A percentile compares a stretch with the other conserved stretches of the same genome.
Evolutionary conservation across 805 yeast genomes (phyloP).

Genomic region (Ogataea wickerhamii): DNA sequence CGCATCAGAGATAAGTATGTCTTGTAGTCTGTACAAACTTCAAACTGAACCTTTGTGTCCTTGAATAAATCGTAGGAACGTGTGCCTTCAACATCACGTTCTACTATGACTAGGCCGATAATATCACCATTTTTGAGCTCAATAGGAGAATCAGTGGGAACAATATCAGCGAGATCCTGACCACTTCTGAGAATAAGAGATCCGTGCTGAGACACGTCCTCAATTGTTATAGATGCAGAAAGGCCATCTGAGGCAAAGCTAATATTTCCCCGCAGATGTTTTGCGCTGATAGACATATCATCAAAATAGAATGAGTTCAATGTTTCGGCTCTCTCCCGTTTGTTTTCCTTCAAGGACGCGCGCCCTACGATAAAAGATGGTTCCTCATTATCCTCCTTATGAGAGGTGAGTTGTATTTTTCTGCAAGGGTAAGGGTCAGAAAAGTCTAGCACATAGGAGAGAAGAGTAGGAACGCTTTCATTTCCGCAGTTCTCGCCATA

Average conservation of each 20-base stretch:
- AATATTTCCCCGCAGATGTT: conserved; percentile 18
- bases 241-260: conserved; percentile 3
- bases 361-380: conserved; percentile 24
- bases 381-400: conserved; percentile 1
- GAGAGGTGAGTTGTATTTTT: conserved; percentile 2
- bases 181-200: conserved; percentile 8
- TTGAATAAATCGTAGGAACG: conserved; percentile 15
- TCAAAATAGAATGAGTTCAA: conserved; percentile 16
- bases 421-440: conserved; percentile 7
- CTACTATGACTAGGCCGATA: conserved; percentile 18
- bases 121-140: conserved; percentile 19
- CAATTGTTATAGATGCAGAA: conserved; percentile 1
- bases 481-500: not conserved
- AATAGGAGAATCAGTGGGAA: not conserved
- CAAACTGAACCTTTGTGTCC: conserved; percentile 23
- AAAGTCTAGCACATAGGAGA: not conserved
- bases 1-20: conserved; percentile 11
- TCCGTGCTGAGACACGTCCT: conserved; percentile 23
- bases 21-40: conserved; percentile 16
- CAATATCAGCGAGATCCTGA: not conserved
- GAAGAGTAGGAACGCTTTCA: not conserved
- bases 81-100: not conserved
- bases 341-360: conserved; percentile 13
- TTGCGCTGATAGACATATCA: conserved; percentile 25
- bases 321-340: conserved; percentile 7